Percentiles rank a stretch among this genome's conserved stretches.
phyloP scores from a whole-genome alignment of 768 basidiomycete species.

The Collybiopsis confluens region DNA sequence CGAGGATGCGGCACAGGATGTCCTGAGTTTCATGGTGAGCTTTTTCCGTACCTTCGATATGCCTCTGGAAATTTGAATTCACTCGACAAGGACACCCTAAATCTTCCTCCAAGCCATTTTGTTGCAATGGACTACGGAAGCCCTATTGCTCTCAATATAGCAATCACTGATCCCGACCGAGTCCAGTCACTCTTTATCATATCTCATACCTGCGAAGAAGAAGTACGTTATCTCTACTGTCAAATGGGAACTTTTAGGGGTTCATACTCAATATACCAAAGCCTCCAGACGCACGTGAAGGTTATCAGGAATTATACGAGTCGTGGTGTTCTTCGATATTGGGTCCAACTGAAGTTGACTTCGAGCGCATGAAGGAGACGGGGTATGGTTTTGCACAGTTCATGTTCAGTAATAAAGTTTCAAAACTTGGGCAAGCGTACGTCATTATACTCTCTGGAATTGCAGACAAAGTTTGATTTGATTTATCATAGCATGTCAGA shows the following conservation, averaged over 20 bases:
- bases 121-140: slow-evolving; percentile 24
- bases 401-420: no score
- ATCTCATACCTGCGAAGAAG: slow-evolving; percentile 20
- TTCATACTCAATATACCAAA: no score
- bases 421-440: slow-evolving; percentile 10
- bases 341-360: background rate
- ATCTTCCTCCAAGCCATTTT: slow-evolving; percentile 23
- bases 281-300: slow-evolving; percentile 11
- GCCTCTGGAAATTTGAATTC: background rate
- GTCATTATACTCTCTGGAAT: background rate
- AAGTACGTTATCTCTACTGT: slow-evolving; percentile 15
- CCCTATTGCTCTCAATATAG: slow-evolving; percentile 20
- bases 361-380: slow-evolving; percentile 9
- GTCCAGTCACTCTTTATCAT: slow-evolving; percentile 22
- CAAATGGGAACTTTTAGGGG: background rate
- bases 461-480: background rate
- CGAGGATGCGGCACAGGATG: slow-evolving; percentile 23
- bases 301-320: slow-evolving; percentile 12
- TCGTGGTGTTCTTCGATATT: slow-evolving; percentile 9
- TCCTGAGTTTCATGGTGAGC: slow-evolving; percentile 23
- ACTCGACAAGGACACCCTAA: slow-evolving; percentile 19
- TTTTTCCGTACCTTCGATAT: background rate
- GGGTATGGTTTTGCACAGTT: slow-evolving; percentile 13
- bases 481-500: slow-evolving; percentile 2
- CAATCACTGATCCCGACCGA: slow-evolving; percentile 17